phyloP scores from a whole-genome alignment of 495 filamentous ascomycete genomes.

The Halenospora varia region DNA sequence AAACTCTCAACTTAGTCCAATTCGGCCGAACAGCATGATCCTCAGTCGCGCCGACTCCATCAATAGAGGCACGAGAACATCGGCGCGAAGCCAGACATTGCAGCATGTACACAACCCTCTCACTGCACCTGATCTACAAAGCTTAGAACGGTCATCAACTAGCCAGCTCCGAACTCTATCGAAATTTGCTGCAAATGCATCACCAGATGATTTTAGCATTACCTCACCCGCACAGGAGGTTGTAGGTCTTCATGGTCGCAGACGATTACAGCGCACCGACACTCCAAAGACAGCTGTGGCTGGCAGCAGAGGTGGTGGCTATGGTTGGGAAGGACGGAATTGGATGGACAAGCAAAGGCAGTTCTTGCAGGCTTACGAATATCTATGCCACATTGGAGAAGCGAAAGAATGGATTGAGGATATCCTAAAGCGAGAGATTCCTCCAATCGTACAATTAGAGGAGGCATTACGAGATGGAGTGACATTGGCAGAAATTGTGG shows the following conservation, averaged over 20 bases:
- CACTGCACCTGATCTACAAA: slow-evolving; percentile 67
- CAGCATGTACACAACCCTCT: slow-evolving; percentile 46
- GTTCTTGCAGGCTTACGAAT: slow-evolving; percentile 96
- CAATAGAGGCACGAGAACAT: slow-evolving; percentile 23
- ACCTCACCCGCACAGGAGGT: slow-evolving; percentile 74
- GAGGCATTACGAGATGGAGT: slow-evolving; percentile 92
- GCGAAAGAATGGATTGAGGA: slow-evolving; percentile 99
- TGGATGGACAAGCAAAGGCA: slow-evolving; percentile 99
- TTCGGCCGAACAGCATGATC: slow-evolving; percentile 51
- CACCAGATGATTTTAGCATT: slow-evolving; percentile 75
- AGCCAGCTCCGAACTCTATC: slow-evolving; percentile 87
- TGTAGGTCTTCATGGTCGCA: slow-evolving; percentile 76
- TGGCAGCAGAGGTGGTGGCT: slow-evolving; percentile 41
- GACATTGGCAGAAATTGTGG: slow-evolving; percentile 93
- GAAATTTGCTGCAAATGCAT: slow-evolving; percentile 70
- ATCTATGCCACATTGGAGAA: slow-evolving; percentile 98
- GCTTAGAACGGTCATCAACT: slow-evolving; percentile 77
- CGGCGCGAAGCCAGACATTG: slow-evolving; percentile 37
- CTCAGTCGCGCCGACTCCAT: slow-evolving; percentile 48
- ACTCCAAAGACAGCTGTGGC: slow-evolving; percentile 42
- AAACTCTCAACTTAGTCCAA: slow-evolving; percentile 17
- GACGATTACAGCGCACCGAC: slow-evolving; percentile 73
- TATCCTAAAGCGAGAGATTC: slow-evolving; percentile 82
- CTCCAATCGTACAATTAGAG: slow-evolving; percentile 93
- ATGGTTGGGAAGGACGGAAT: slow-evolving; percentile 77